Evolutionary conservation across 139 green algal genomes (phyloP), one percentile per base, ranked within the genome.

Genomic region (Monoraphidium neglectum): DNA sequence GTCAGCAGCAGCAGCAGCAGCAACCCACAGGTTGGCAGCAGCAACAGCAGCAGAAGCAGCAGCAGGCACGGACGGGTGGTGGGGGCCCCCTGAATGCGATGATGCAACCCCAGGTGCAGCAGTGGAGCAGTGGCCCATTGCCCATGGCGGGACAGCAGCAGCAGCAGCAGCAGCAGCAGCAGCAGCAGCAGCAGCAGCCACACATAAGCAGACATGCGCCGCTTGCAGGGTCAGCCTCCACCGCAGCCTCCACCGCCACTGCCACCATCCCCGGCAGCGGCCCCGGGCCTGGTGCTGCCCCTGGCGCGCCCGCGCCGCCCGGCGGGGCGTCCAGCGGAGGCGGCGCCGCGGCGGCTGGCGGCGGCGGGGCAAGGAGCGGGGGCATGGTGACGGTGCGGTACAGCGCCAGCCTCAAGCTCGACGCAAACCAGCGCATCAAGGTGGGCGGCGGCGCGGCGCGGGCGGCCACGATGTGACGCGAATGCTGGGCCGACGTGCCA

Each of bases 111-210:
- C 18, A 18, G 49, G 16, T 18, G 49, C 49, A 15, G 49, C 49
- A n/a, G 49, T 18, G 18, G 49, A 15, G 16, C 16, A 15, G 16
- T 15, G 16, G 18, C 49, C 49, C 49, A 18, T n/a, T 59, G 49
- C 16, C 49, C 49, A 59, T 59, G 49, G 16, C 49, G 49, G 16
- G 16, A 36, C 56, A 10, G 10, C 56, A 30, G 56, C 56, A 23
- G 53, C n/a, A 16, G 28, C 30, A 28, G 46, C 47, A 43, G 30
- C 49, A 64, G 47, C 33, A 46, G 1, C 5, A 28, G 46, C 47
- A 21, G 26, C 32, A 46, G 10, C 69, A 76, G 18, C 69, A 76
- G 69, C 53, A 23, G 54, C 35, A 32, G 69, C 69, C 28, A 18
- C 16, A 30, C 1, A 15, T 26, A 15, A n/a, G n/a, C n/a, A n/a